Conservation (phyloP, 371 early-diverging fungal species). For the Mucor circinelloides region DNA sequence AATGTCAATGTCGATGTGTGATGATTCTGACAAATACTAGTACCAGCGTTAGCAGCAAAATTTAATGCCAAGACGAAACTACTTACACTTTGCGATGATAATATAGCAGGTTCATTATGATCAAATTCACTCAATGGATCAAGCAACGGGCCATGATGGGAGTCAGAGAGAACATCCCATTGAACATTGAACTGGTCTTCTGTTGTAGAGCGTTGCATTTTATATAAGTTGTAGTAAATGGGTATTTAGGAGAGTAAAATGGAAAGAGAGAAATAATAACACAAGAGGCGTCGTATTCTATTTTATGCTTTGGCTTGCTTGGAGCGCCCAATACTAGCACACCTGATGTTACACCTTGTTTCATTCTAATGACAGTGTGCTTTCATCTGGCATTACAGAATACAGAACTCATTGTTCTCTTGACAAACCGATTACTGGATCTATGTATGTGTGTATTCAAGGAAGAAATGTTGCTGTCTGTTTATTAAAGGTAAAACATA, state of each 20-base stretch:
- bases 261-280: not conserved
- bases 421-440: not conserved
- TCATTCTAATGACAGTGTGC: not conserved
- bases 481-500: not conserved
- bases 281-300: not conserved
- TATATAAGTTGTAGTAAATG: not conserved
- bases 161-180: constrained; percentile 32
- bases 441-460: not conserved
- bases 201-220: constrained; percentile 23
- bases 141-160: not conserved
- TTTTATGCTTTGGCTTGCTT: not conserved
- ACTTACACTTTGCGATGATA: constrained; percentile 15
- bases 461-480: no score
- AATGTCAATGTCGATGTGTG: constrained; percentile 24
- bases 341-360: not conserved
- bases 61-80: not conserved
- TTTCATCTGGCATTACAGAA: not conserved
- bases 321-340: not conserved
- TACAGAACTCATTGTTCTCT: not conserved
- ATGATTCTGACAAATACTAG: constrained; percentile 16
- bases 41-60: not conserved
- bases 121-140: constrained; percentile 15
- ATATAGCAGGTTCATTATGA: constrained; percentile 17
- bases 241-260: constrained; percentile 6
- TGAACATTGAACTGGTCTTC: constrained; percentile 39